A percentile compares a stretch with the other conserved stretches of the same genome.
Evolutionary conservation across 176 grass and related monocot species (phyloP).

Genomic region (Zoysia pacifica): DNA sequence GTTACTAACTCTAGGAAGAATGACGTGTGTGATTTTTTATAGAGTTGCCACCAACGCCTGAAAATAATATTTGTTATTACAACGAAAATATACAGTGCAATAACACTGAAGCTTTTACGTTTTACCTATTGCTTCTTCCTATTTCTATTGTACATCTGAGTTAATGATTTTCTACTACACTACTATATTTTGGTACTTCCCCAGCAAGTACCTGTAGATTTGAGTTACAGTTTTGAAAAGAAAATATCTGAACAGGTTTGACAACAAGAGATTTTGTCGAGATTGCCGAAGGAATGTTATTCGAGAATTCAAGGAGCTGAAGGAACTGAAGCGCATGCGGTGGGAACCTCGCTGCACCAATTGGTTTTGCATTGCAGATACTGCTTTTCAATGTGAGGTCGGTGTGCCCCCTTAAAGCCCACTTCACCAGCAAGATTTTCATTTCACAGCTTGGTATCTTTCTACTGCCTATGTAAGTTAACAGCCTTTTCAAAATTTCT

Average conservation of each 20-base stretch:
- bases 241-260: slow-evolving; percentile 61
- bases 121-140: slow-evolving; percentile 15
- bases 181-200: slow-evolving; percentile 18
- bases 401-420: slow-evolving; percentile 6
- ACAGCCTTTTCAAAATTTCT: slow-evolving; percentile 20
- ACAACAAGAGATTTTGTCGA: slow-evolving; percentile 96
- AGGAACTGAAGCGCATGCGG: slow-evolving; percentile 82
- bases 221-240: slow-evolving; percentile 15
- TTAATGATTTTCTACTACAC: slow-evolving; percentile 7
- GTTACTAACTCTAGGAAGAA: not conserved
- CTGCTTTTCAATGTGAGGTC: slow-evolving; percentile 81
- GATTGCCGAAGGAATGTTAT: slow-evolving; percentile 94
- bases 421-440: slow-evolving; percentile 4
- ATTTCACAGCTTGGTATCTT: not conserved
- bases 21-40: not conserved
- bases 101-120: slow-evolving; percentile 4
- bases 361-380: slow-evolving; percentile 85
- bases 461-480: not conserved
- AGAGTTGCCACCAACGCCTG: not conserved
- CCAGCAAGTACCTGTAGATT: slow-evolving; percentile 15
- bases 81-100: slow-evolving; percentile 6
- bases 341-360: slow-evolving; percentile 72
- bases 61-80: not conserved
- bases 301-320: slow-evolving; percentile 91
- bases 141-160: not conserved